Evolutionary conservation across 192 early-diverging fungal genomes (phyloP).

Genomic region (Pecoramyces ruminantium): DNA sequence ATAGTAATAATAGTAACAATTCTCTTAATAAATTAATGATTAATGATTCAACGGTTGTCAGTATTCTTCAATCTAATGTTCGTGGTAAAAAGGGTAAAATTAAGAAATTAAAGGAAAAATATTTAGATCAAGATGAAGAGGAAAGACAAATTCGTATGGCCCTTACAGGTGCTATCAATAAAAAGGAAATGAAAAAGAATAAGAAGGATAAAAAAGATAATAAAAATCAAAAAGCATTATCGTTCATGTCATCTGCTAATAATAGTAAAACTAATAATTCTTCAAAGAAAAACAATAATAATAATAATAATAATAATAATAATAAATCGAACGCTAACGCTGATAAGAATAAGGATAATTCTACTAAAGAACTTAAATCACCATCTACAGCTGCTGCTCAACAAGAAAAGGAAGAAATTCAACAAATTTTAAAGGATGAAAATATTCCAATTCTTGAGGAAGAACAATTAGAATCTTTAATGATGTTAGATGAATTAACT

Average conservation of each 20-base stretch:
- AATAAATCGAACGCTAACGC: background rate
- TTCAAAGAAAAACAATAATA: too few species aligned
- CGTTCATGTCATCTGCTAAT: background rate
- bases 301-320: background rate
- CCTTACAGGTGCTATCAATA: conserved; percentile 44
- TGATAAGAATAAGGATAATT: background rate
- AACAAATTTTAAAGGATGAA: background rate
- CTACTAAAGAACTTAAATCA: background rate
- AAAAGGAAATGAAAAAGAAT: conserved; percentile 45
- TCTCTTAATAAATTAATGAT: background rate
- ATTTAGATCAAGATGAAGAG: conserved; percentile 88
- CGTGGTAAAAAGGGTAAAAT: conserved; percentile 80
- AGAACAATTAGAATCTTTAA: background rate
- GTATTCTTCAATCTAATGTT: conserved; percentile 8
- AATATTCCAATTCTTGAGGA: background rate
- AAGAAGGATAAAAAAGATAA: conserved; percentile 60
- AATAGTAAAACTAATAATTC: background rate
- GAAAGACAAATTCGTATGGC: conserved; percentile 69
- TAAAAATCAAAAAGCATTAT: conserved; percentile 9
- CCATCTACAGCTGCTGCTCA: background rate
- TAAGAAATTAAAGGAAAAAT: conserved; percentile 86
- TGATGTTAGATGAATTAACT: conserved; percentile 58
- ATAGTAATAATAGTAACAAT: conserved; percentile 13
- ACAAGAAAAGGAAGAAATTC: background rate
- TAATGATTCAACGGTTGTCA: background rate